These are phyloP conservation scores for Monascus purpureus DNA, from an alignment of 495 filamentous ascomycete genomes.

Conservation along the genomic window DNA sequence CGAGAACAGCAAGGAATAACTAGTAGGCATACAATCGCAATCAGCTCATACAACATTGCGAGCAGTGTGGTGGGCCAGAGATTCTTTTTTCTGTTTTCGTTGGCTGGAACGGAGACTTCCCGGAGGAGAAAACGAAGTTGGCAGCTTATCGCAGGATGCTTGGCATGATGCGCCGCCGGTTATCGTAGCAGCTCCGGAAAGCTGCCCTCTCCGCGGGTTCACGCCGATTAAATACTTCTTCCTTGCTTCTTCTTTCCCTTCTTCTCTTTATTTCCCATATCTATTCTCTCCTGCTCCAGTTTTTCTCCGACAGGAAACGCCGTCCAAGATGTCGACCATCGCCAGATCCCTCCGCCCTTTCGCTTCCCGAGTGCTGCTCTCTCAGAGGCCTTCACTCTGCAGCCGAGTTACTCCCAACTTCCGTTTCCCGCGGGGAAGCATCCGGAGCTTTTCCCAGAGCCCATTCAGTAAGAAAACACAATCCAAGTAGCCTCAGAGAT, in stretches of 20 bases:
- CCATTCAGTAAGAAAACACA: constrained; percentile 22
- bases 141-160: constrained; percentile 3
- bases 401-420: constrained; percentile 26
- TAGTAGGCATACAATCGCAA: constrained; percentile 61
- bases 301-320: constrained; percentile 12
- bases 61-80: constrained; percentile 7
- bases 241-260: constrained; percentile 13
- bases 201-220: constrained; percentile 2
- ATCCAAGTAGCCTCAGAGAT: constrained; percentile 7
- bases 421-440: constrained; percentile 38
- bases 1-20: not conserved
- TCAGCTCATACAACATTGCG: constrained; percentile 90
- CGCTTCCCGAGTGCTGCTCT: constrained; percentile 22
- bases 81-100: constrained; percentile 1
- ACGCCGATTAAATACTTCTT: not conserved
- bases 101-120: too few species aligned
- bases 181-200: constrained; percentile 1
- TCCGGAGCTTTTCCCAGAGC: constrained; percentile 34
- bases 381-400: constrained; percentile 28
- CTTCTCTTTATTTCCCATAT: constrained; percentile 7
- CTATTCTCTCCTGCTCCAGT: constrained; percentile 9
- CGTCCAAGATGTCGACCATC: constrained; percentile 25
- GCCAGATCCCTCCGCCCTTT: constrained; percentile 28
- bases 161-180: constrained; percentile 3
- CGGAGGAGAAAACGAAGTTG: constrained; percentile 1